Conservation (phyloP, 495 filamentous ascomycete species). For the Tuber magnatum region DNA sequence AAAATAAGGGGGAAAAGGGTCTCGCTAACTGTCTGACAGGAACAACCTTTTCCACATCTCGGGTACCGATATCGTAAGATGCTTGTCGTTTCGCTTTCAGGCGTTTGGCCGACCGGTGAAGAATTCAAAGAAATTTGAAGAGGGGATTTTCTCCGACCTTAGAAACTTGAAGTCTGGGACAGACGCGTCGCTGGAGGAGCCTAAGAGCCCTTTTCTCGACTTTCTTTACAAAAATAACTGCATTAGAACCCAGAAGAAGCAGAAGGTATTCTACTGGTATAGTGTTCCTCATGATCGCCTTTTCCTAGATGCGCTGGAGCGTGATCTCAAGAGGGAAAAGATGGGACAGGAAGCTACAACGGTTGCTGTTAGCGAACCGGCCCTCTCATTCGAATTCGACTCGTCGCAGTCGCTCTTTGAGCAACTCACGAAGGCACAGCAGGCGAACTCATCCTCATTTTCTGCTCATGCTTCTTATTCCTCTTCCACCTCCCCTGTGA, state of each 20-base stretch:
- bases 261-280: constrained; percentile 99
- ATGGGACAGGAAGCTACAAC: constrained; percentile 98
- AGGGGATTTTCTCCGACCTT: constrained; percentile 97
- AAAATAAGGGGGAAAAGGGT: constrained; percentile 1
- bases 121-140: constrained; percentile 99
- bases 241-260: constrained; percentile 99
- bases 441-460: constrained; percentile 95
- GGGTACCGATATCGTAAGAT: constrained; percentile 96
- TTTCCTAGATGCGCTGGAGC: constrained; percentile 93
- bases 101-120: constrained; percentile 96
- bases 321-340: constrained; percentile 97
- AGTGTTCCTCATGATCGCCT: constrained; percentile 96
- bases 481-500: constrained; percentile 57
- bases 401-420: constrained; percentile 98
- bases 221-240: constrained; percentile 99
- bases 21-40: constrained; percentile 50
- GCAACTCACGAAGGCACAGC: constrained; percentile 98
- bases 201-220: constrained; percentile 95
- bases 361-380: constrained; percentile 89
- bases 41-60: constrained; percentile 99
- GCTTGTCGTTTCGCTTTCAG: constrained; percentile 95
- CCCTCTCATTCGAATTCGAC: constrained; percentile 96
- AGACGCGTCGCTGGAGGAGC: constrained; percentile 97
- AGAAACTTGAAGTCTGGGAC: constrained; percentile 97
- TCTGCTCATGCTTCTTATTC: constrained; percentile 77